Percentiles rank a stretch among this genome's conserved stretches.
phyloP scores from a whole-genome alignment of 2,329 filamentous ascomycete species.

The Xylaria digitata region DNA sequence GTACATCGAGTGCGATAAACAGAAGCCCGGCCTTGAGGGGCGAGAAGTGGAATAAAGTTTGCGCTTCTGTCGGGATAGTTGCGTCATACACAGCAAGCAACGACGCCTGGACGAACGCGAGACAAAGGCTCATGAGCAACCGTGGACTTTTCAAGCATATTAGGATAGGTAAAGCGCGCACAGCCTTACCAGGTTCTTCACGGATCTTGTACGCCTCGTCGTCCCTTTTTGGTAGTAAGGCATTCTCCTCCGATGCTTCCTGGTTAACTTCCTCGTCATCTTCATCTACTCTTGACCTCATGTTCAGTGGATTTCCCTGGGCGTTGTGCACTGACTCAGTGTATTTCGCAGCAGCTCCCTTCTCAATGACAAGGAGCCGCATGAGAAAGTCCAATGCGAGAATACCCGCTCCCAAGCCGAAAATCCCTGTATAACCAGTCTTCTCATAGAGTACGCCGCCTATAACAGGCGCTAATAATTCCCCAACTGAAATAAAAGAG shows the following conservation, averaged over 20 bases:
- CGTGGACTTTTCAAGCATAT: constrained; percentile 55
- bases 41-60: constrained; percentile 52
- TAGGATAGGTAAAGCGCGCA: constrained; percentile 60
- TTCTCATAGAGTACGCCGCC: constrained; percentile 71
- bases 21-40: constrained; percentile 53
- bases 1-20: constrained; percentile 53
- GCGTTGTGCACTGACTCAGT: constrained; percentile 42
- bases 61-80: constrained; percentile 53
- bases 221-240: constrained; percentile 53
- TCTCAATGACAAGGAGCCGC: constrained; percentile 71
- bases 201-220: constrained; percentile 56
- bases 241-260: constrained; percentile 52
- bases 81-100: constrained; percentile 54
- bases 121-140: constrained; percentile 53
- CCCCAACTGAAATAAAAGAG: constrained; percentile 68
- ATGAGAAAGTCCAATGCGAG: constrained; percentile 69
- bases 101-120: constrained; percentile 58
- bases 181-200: constrained; percentile 53
- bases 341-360: constrained; percentile 65
- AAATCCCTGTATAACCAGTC: constrained; percentile 68
- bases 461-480: constrained; percentile 66
- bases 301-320: constrained; percentile 37
- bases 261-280: constrained; percentile 36
- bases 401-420: constrained; percentile 65
- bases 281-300: constrained; percentile 32